phyloP scores from a whole-genome alignment of 768 basidiomycete genomes.

The Gyrodon lividus region DNA sequence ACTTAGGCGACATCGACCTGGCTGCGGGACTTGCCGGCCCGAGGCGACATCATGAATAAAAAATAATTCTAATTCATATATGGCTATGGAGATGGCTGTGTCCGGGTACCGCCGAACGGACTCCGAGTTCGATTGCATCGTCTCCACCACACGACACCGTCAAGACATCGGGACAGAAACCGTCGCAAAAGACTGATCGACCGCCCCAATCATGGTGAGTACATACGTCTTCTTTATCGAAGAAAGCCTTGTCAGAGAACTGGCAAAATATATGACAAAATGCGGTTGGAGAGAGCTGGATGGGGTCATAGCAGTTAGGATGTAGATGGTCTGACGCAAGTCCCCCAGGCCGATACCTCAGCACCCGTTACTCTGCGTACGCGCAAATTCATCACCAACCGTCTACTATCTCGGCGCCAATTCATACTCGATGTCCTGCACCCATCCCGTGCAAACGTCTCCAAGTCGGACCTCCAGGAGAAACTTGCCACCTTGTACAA shows the following conservation, averaged over 20 bases:
- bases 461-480: conserved; percentile 87
- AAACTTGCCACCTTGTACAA: conserved; percentile 94
- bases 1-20: conserved; percentile 37
- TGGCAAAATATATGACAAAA: conserved; percentile 6
- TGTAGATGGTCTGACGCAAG: conserved; percentile 22
- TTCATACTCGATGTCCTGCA: conserved; percentile 94
- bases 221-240: conserved; percentile 14
- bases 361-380: conserved; percentile 95
- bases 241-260: conserved; percentile 12
- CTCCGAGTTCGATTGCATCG: conserved; percentile 19
- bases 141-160: conserved; percentile 15
- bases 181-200: conserved; percentile 17
- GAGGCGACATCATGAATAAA: background rate
- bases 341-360: conserved; percentile 65
- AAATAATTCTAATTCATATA: background rate
- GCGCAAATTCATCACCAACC: conserved; percentile 99
- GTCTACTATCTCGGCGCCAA: conserved; percentile 92
- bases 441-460: conserved; percentile 92
- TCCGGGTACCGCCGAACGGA: conserved; percentile 47
- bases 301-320: conserved; percentile 20
- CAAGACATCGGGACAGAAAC: conserved; percentile 31
- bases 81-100: conserved; percentile 24
- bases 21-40: background rate
- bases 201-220: conserved; percentile 38
- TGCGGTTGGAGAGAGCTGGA: conserved; percentile 22